These are phyloP conservation scores for Cordyceps javanica DNA, from an alignment of 2,329 filamentous ascomycete species.

Conservation along the genomic window DNA sequence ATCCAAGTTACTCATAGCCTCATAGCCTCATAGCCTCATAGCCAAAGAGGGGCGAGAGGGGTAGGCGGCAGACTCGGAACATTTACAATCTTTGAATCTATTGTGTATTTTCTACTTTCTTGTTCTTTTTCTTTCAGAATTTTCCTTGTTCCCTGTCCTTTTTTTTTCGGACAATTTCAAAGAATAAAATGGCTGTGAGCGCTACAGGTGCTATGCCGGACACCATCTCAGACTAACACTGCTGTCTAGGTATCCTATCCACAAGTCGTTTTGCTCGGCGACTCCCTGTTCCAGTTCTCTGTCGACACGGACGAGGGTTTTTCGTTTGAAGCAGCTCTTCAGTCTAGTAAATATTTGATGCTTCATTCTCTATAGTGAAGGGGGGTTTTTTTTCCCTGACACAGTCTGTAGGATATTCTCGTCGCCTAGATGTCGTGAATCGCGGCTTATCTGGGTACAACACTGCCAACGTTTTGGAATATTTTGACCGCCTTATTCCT, in stretches of 20 bases:
- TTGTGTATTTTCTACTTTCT: background rate
- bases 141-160: too few relatives aligned
- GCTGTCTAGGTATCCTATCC: conserved; percentile 48
- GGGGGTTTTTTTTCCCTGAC: too few relatives aligned
- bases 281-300: conserved; percentile 75
- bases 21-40: too few relatives aligned
- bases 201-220: background rate
- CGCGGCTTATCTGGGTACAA: conserved; percentile 85
- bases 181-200: conserved; percentile 19
- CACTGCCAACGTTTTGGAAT: conserved; percentile 64
- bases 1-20: background rate
- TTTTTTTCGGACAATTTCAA: background rate
- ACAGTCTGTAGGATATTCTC: conserved; percentile 54
- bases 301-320: conserved; percentile 60
- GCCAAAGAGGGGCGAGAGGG: conserved; percentile 1
- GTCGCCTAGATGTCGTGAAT: conserved; percentile 81
- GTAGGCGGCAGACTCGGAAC: background rate
- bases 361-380: too few relatives aligned
- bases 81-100: background rate
- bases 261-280: conserved; percentile 79
- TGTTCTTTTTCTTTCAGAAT: too few relatives aligned
- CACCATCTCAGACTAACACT: background rate
- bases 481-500: conserved; percentile 66
- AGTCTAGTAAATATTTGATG: conserved; percentile 46
- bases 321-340: conserved; percentile 66